Conservation (phyloP, 108 stramenopile genomes). For the Nitzschia sp. region DNA sequence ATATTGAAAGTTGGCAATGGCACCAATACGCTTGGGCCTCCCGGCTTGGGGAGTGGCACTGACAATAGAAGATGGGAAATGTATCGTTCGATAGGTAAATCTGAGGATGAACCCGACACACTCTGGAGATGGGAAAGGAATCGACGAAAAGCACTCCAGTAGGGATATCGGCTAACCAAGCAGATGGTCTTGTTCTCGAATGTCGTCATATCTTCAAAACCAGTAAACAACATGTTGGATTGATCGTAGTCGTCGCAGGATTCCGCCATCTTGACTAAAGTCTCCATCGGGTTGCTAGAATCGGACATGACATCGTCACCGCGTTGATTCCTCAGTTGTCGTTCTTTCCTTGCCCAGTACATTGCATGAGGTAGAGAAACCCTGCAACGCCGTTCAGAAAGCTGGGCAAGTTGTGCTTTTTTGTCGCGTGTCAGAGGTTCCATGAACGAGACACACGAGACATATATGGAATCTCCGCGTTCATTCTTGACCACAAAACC, state of each 20-base stretch:
- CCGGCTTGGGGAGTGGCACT: constrained; percentile 80
- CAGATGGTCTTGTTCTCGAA: constrained; percentile 88
- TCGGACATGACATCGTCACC: constrained; percentile 11
- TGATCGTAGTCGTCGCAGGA: constrained; percentile 26
- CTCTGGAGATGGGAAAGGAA: constrained; percentile 82
- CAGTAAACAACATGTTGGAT: constrained; percentile 39
- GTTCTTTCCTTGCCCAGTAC: constrained; percentile 41
- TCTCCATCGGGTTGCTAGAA: background rate
- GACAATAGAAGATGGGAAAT: constrained; percentile 80
- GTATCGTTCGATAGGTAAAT: constrained; percentile 74
- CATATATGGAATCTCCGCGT: constrained; percentile 77
- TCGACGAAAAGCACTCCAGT: constrained; percentile 83
- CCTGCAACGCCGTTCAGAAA: constrained; percentile 52
- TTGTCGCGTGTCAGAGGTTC: constrained; percentile 69
- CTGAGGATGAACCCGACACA: constrained; percentile 69
- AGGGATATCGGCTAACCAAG: constrained; percentile 76
- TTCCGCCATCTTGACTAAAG: background rate
- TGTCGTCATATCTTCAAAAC: constrained; percentile 77
- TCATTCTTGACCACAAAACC: constrained; percentile 92
- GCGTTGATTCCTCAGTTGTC: constrained; percentile 11
- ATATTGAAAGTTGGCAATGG: constrained; percentile 71
- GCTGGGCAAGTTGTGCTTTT: constrained; percentile 45
- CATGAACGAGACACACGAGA: constrained; percentile 85
- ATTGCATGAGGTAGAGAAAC: constrained; percentile 68
- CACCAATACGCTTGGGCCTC: constrained; percentile 70